Evolutionary conservation across 345 rosid genomes (phyloP).

Genomic region (Syzygium aromaticum): DNA sequence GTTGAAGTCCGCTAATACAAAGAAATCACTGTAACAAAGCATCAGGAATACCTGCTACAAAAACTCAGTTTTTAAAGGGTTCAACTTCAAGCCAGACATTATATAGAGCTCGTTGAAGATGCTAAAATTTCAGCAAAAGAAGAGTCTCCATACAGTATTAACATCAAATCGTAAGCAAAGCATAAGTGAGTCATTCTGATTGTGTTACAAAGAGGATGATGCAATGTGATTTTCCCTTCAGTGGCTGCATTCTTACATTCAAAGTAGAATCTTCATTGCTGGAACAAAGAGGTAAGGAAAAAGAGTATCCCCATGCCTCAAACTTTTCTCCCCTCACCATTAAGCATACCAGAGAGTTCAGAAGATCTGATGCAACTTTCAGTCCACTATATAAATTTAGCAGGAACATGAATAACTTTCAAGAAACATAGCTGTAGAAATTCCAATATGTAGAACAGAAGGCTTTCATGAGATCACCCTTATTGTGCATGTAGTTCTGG

Average conservation of each 20-base stretch:
- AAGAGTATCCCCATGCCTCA: neutral
- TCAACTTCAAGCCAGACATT: neutral
- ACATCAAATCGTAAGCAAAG: neutral
- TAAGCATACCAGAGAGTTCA: neutral
- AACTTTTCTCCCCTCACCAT: neutral
- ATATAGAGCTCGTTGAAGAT: neutral
- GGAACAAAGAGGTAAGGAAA: neutral
- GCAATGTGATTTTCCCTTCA: neutral
- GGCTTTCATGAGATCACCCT: neutral
- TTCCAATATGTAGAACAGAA: neutral
- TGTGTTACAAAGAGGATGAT: neutral
- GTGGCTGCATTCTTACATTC: neutral
- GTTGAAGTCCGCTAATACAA: neutral
- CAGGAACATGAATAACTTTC: neutral
- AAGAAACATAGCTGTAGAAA: neutral
- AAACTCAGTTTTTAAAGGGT: neutral
- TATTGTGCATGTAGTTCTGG: neutral
- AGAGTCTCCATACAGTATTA: neutral
- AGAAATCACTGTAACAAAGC: neutral
- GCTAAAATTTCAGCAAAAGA: neutral
- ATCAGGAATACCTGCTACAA: neutral
- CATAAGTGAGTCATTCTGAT: neutral
- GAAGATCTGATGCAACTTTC: neutral
- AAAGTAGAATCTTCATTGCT: neutral
- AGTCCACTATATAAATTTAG: neutral